phyloP scores from a whole-genome alignment of 495 filamentous ascomycete genomes.

The Pseudomonodictys pantanalensis region DNA sequence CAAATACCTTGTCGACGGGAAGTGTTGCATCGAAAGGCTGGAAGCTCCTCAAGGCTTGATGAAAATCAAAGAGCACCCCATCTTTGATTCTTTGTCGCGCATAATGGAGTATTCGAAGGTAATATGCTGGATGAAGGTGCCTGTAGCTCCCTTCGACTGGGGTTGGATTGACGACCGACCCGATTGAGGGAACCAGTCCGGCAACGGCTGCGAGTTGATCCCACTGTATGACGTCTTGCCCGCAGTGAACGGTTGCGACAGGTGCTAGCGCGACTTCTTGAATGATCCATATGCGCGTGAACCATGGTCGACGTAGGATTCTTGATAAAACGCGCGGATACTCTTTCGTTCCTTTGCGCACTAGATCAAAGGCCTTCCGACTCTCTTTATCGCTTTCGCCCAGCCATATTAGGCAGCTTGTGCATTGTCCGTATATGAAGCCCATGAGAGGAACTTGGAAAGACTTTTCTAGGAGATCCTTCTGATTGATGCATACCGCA shows the following conservation, averaged over 20 bases:
- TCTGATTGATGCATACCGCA: neutral
- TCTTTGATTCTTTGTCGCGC: neutral
- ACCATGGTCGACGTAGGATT: neutral
- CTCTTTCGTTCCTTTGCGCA: neutral
- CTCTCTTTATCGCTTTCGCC: neutral
- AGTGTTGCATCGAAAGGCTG: neutral
- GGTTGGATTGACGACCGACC: neutral
- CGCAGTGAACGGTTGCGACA: neutral
- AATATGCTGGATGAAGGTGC: neutral
- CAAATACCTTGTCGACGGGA: neutral
- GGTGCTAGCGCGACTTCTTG: neutral
- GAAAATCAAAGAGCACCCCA: neutral
- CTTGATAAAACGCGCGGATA: neutral
- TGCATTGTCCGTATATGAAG: neutral
- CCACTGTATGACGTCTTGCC: neutral
- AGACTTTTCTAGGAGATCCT: neutral
- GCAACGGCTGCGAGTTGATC: neutral
- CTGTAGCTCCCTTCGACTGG: neutral
- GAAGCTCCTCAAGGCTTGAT: neutral
- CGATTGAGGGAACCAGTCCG: neutral
- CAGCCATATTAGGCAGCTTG: neutral
- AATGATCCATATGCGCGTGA: neutral
- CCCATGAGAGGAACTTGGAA: neutral
- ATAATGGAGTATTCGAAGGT: neutral
- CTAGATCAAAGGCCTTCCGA: neutral